A percentile compares a stretch with the other conserved stretches of the same genome.
Evolutionary conservation across 2,329 filamentous ascomycete species (phyloP).

Genomic region (Aureobasidium sp.): DNA sequence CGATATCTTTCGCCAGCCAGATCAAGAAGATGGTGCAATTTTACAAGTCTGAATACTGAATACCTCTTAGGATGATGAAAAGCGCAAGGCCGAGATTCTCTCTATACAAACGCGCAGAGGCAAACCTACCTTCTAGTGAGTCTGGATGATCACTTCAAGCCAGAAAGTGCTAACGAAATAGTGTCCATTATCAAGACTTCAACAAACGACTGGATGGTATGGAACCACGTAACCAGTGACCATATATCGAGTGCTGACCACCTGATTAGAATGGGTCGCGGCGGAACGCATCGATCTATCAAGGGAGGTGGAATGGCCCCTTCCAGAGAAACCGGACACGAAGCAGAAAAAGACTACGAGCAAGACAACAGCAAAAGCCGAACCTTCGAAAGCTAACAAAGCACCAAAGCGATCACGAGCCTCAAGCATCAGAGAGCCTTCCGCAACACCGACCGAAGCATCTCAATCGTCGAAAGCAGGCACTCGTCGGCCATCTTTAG

Average conservation of each 20-base stretch:
- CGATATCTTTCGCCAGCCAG: background rate
- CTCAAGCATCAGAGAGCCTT: slow-evolving; percentile 40
- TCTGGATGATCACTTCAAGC: background rate
- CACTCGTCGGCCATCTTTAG: slow-evolving; percentile 44
- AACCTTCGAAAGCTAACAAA: slow-evolving; percentile 37
- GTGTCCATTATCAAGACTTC: slow-evolving; percentile 94
- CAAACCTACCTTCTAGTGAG: slow-evolving; percentile 72
- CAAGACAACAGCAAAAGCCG: slow-evolving; percentile 32
- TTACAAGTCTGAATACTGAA: background rate
- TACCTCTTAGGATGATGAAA: slow-evolving; percentile 59
- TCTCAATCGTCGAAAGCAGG: slow-evolving; percentile 39
- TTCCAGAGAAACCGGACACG: slow-evolving; percentile 81
- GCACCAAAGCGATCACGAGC: slow-evolving; percentile 41
- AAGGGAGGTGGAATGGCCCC: slow-evolving; percentile 93
- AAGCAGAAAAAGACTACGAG: slow-evolving; percentile 64
- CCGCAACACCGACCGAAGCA: slow-evolving; percentile 47
- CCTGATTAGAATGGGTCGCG: slow-evolving; percentile 68
- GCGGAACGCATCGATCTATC: slow-evolving; percentile 75
- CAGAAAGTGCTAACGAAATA: slow-evolving; percentile 23
- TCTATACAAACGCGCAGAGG: slow-evolving; percentile 87
- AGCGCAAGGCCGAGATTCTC: slow-evolving; percentile 91
- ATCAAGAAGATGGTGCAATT: background rate
- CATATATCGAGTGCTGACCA: slow-evolving; percentile 39
- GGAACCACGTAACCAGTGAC: background rate
- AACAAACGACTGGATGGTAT: slow-evolving; percentile 70